A percentile compares a stretch with the other conserved stretches of the same genome.
Evolutionary conservation across 257 asterid species (phyloP).

Genomic region (Scutellaria minor): DNA sequence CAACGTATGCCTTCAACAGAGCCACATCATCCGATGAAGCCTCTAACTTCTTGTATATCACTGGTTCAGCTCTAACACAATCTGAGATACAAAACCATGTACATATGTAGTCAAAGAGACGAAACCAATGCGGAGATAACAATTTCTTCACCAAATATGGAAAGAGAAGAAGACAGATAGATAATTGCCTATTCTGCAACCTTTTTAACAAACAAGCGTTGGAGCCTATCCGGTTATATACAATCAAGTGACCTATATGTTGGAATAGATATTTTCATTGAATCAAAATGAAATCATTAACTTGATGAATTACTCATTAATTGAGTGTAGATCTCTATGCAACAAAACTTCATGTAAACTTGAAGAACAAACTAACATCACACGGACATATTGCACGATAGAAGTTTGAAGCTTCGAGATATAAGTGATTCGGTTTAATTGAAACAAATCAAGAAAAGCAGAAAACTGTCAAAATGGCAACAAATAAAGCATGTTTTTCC

Average conservation of each 20-base stretch:
- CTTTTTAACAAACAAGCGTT: too few species aligned
- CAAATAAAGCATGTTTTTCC: not conserved
- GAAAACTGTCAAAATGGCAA: not conserved
- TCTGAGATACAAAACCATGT: constrained; percentile 45
- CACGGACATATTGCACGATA: not conserved
- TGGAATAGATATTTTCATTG: too few species aligned
- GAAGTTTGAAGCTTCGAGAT: not conserved
- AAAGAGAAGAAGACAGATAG: too few species aligned
- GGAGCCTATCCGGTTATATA: too few species aligned
- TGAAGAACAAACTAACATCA: not conserved
- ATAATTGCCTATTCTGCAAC: too few species aligned
- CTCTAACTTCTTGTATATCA: constrained; percentile 84
- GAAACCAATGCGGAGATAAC: not conserved
- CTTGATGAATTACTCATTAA: not conserved
- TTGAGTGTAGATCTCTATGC: not conserved
- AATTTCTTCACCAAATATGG: not conserved
- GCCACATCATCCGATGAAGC: constrained; percentile 62
- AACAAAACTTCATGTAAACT: not conserved
- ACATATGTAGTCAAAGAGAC: not conserved
- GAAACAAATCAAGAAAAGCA: too few species aligned
- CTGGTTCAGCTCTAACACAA: constrained; percentile 96
- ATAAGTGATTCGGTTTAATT: not conserved
- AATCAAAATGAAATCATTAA: too few species aligned
- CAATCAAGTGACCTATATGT: too few species aligned
- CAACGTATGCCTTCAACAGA: constrained; percentile 87